Base-by-base conservation (phyloP, 345 rosid species). In the Dipteronia sinensis region DNA sequence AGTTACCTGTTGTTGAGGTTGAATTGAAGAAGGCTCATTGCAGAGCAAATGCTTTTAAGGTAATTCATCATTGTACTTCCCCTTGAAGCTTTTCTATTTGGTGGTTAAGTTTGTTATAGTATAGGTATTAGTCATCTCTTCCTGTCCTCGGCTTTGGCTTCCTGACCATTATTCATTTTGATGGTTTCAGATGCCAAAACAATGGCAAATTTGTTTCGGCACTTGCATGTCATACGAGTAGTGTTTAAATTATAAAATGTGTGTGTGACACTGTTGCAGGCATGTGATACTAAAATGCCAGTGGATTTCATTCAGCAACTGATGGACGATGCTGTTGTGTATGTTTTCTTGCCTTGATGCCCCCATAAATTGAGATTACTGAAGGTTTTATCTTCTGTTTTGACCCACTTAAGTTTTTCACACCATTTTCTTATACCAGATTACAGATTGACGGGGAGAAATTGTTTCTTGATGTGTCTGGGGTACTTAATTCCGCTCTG, bases 1-100 rank as follows among this genome's bases (percentile, higher is more conserved):
- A 86, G 67, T 79, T 93, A 78, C 86, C 97, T 74, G 82, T 84
- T 59, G 84, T 95, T 75, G 92, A 92, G 82, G 80, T 82, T 83
- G 99, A 93, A 87, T 78, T 93, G 88, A 90, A 86, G 82, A 95
- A 93, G 89, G 97, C 98, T 72, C 76, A 81, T 78, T 95, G 99
- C 86, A 85, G 98, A 75, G 91, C 75, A 61, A 92, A 90, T 77
- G 98, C 93, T 70, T 75, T 67, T 76, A 91, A 86, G 90, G 99
- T 95, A 84, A 67, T 47, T 46, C 25, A 16, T 40, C 25, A 62
- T 58, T 38, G 22, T 51, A 23, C 17, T n/a, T 74, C 5, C 38
- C 55, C 42, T 49, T 71, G 61, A 9, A n/a, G 64, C 19, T 76
- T 55, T 76, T 55, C 19, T 67, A 42, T 59, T 56, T 55, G 58